phyloP scores from a whole-genome alignment of 2,329 filamentous ascomycete species.

The Fusarium sp. region DNA sequence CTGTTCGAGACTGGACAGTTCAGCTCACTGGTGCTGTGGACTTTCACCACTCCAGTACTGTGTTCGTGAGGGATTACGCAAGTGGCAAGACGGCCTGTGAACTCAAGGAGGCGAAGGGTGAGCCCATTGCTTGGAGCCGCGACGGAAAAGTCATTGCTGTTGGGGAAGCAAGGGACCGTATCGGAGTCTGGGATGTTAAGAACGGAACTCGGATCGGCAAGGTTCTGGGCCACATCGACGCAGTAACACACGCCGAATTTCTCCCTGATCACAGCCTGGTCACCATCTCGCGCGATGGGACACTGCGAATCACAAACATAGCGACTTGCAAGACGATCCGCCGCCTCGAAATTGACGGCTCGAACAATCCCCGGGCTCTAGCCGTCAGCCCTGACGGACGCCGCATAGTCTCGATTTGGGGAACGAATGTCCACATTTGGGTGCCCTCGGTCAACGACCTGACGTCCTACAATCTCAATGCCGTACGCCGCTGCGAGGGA shows the following conservation, averaged over 20 bases:
- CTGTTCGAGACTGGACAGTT: constrained; percentile 51
- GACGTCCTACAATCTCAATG: constrained; percentile 54
- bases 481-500: constrained; percentile 54
- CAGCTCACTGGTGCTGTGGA: constrained; percentile 51
- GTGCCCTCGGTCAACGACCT: constrained; percentile 51
- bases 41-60: constrained; percentile 50
- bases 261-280: constrained; percentile 52
- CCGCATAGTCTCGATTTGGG: constrained; percentile 57
- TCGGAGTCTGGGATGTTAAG: constrained; percentile 54
- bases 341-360: constrained; percentile 54
- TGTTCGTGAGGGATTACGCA: constrained; percentile 51
- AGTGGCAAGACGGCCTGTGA: constrained; percentile 52
- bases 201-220: constrained; percentile 49
- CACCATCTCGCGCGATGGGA: constrained; percentile 56
- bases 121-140: constrained; percentile 53
- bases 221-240: constrained; percentile 54
- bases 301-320: constrained; percentile 54
- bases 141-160: constrained; percentile 52
- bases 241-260: constrained; percentile 57
- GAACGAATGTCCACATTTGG: constrained; percentile 56
- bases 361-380: constrained; percentile 52
- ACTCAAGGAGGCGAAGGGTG: constrained; percentile 49
- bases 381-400: constrained; percentile 53
- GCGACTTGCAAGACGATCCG: constrained; percentile 53
- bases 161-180: constrained; percentile 47